Percentiles rank a stretch among this genome's conserved stretches.
phyloP scores from a whole-genome alignment of 352 stramenopile genomes.

The Phytophthora palmivora region DNA sequence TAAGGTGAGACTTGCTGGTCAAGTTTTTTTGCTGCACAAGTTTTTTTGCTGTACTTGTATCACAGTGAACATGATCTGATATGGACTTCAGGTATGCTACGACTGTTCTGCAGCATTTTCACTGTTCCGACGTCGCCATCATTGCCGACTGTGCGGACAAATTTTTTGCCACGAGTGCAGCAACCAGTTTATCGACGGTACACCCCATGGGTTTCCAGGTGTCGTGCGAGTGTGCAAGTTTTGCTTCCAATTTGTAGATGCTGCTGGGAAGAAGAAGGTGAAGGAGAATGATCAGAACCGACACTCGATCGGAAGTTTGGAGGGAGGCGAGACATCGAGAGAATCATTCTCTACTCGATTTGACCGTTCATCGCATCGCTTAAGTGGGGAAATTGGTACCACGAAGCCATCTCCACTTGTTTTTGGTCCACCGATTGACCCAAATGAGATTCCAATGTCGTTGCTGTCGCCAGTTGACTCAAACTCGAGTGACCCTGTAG shows the following conservation, averaged over 20 bases:
- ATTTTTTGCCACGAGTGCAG: slow-evolving; percentile 91
- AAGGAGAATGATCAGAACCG: slow-evolving; percentile 22
- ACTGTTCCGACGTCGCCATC: slow-evolving; percentile 85
- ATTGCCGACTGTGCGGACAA: slow-evolving; percentile 86
- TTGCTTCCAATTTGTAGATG: slow-evolving; percentile 62
- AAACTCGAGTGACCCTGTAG: slow-evolving; percentile 30
- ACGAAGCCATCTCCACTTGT: slow-evolving; percentile 48
- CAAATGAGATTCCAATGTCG: slow-evolving; percentile 21
- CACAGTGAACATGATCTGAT: neutral
- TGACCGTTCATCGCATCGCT: slow-evolving; percentile 31
- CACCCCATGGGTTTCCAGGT: slow-evolving; percentile 56
- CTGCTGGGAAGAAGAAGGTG: slow-evolving; percentile 38
- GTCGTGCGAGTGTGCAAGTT: slow-evolving; percentile 83
- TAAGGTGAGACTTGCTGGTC: slow-evolving; percentile 60
- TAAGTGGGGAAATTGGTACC: slow-evolving; percentile 18
- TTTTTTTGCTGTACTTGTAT: neutral
- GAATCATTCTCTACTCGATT: slow-evolving; percentile 27
- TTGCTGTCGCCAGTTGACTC: slow-evolving; percentile 44
- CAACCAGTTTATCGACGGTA: slow-evolving; percentile 75
- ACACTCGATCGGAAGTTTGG: slow-evolving; percentile 27
- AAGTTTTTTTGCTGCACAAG: neutral
- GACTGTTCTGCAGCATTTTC: slow-evolving; percentile 83
- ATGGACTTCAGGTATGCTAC: slow-evolving; percentile 69
- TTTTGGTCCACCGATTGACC: slow-evolving; percentile 38
- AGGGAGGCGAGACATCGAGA: slow-evolving; percentile 28